Conservation (phyloP, 208 protist species). For the Kentomonas sorsogonicus region DNA sequence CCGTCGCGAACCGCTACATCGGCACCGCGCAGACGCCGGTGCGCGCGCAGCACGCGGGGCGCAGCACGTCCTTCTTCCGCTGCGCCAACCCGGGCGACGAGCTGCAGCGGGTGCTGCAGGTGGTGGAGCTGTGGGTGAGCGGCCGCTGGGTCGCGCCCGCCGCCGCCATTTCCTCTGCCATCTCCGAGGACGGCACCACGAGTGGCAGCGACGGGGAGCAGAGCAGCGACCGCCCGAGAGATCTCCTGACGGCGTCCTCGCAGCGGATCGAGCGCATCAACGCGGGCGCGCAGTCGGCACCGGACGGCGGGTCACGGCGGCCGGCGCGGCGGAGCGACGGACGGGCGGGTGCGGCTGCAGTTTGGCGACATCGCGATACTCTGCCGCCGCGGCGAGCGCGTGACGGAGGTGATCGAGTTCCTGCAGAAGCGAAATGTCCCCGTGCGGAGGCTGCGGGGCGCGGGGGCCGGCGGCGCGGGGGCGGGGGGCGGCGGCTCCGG, state of each 20-base stretch:
- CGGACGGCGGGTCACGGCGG: too few relatives aligned
- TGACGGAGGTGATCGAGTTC: slow-evolving; percentile 26
- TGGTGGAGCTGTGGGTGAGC: slow-evolving; percentile 43
- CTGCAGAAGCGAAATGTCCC: slow-evolving; percentile 50
- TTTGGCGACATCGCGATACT: slow-evolving; percentile 79
- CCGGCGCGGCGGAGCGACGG: too few relatives aligned
- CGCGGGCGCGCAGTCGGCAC: too few relatives aligned
- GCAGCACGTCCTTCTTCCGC: slow-evolving; percentile 25
- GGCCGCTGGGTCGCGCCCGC: slow-evolving; percentile 26
- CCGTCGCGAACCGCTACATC: slow-evolving; percentile 48
- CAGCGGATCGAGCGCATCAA: too few relatives aligned
- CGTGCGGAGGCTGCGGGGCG: slow-evolving; percentile 31
- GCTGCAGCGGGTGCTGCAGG: slow-evolving; percentile 26
- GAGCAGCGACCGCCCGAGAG: too few relatives aligned
- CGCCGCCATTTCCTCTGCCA: too few relatives aligned
- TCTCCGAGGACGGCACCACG: too few relatives aligned
- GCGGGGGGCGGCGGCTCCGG: too few relatives aligned
- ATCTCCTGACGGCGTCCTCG: too few relatives aligned
- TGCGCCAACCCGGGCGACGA: slow-evolving; percentile 36
- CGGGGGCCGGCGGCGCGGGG: slow-evolving; percentile 23
- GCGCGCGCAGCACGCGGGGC: slow-evolving; percentile 24
- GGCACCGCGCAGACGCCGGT: slow-evolving; percentile 21
- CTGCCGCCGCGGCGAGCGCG: slow-evolving; percentile 58
- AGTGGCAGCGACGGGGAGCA: too few relatives aligned
- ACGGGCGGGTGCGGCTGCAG: slow-evolving; percentile 4